phyloP scores from a whole-genome alignment of 495 filamentous ascomycete species.

The Chaetomium fimeti region DNA sequence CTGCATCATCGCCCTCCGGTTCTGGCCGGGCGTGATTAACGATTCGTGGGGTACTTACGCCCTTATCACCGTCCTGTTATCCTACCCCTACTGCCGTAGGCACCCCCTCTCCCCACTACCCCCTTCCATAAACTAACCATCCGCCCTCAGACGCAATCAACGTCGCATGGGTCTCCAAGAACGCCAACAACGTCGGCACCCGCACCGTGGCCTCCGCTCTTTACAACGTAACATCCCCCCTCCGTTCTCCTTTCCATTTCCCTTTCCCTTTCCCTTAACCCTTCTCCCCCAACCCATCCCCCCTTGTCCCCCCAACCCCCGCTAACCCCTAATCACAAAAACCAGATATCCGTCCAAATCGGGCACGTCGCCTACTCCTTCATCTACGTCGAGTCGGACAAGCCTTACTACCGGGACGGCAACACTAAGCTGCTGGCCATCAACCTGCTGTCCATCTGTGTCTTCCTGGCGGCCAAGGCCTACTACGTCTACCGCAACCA shows the following conservation, averaged over 20 bases:
- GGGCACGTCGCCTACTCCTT: slow-evolving; percentile 11
- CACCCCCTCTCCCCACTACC: background rate
- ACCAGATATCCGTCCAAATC: slow-evolving; percentile 19
- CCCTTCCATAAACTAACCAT: background rate
- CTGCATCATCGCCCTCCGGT: slow-evolving; percentile 52
- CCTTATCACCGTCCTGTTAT: slow-evolving; percentile 53
- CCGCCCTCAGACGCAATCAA: slow-evolving; percentile 19
- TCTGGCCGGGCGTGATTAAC: slow-evolving; percentile 25
- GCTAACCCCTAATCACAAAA: background rate
- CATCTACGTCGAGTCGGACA: slow-evolving; percentile 64
- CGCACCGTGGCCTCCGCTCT: slow-evolving; percentile 61
- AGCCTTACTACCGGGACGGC: slow-evolving; percentile 63
- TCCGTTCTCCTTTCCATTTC: background rate
- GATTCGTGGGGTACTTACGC: slow-evolving; percentile 19
- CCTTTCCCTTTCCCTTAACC: too few species aligned
- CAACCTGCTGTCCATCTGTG: slow-evolving; percentile 50
- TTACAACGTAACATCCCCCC: slow-evolving; percentile 52
- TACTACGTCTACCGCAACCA: slow-evolving; percentile 66
- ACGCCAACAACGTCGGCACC: slow-evolving; percentile 54
- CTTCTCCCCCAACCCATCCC: background rate
- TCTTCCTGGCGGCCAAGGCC: slow-evolving; percentile 57
- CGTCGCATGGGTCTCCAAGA: slow-evolving; percentile 23
- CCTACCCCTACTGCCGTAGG: slow-evolving; percentile 54
- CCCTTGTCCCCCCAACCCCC: background rate
- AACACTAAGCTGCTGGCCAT: slow-evolving; percentile 64